Evolutionary conservation across 208 protist species (phyloP).

Genomic region (Trypanosoma melophagium): DNA sequence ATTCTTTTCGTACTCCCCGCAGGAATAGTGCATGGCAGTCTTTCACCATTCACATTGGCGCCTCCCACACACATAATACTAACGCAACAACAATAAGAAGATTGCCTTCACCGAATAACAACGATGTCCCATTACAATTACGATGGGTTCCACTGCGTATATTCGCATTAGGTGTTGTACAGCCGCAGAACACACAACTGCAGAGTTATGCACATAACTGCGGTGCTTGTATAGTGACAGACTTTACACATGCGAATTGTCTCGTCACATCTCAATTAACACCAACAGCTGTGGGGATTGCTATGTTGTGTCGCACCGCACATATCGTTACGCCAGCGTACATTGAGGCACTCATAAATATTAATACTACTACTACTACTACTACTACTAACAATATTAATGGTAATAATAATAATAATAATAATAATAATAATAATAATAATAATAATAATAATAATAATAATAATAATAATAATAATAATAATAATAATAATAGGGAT

Average conservation of each 20-base stretch:
- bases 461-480: constrained; percentile 17
- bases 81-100: constrained; percentile 41
- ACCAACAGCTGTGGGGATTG: constrained; percentile 54
- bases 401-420: constrained; percentile 7
- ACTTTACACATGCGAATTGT: constrained; percentile 29
- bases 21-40: constrained; percentile 17
- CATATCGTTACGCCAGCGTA: constrained; percentile 66
- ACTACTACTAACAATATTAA: constrained; percentile 10
- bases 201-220: constrained; percentile 40
- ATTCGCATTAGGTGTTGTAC: constrained; percentile 33
- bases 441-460: constrained; percentile 15
- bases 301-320: constrained; percentile 52
- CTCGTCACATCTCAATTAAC: constrained; percentile 39
- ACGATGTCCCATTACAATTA: constrained; percentile 51
- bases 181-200: neutral
- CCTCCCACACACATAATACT: neutral
- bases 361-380: constrained; percentile 29
- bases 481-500: constrained; percentile 11
- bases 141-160: constrained; percentile 54
- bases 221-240: constrained; percentile 34
- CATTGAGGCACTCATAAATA: constrained; percentile 45
- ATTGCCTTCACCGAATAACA: constrained; percentile 47
- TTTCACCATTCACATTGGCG: constrained; percentile 43
- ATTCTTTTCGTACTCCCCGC: neutral
- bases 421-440: constrained; percentile 33